Conservation (phyloP, 2,329 filamentous ascomycete species). For the Aspergillus brasiliensis region DNA sequence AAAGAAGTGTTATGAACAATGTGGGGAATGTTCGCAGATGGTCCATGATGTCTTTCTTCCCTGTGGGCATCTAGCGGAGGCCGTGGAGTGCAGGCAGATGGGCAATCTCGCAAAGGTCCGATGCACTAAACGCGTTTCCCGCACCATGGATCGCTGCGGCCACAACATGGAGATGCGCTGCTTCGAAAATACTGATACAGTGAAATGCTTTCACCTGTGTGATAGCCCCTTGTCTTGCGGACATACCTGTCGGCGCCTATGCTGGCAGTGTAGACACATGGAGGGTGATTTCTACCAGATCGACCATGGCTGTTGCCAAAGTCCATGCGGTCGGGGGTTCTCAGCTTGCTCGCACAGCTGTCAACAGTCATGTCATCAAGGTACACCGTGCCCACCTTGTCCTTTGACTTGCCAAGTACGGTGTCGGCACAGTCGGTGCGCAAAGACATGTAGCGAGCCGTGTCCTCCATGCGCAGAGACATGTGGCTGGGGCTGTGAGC, state of each 20-base stretch:
- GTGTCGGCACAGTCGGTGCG: slow-evolving; percentile 14
- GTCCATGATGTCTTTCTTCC: slow-evolving; percentile 4
- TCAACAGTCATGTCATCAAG: not conserved
- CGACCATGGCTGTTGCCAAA: slow-evolving; percentile 7
- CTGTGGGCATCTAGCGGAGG: slow-evolving; percentile 10
- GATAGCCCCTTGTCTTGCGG: slow-evolving; percentile 1
- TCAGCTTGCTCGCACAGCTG: slow-evolving; percentile 9
- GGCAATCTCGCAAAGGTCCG: not conserved
- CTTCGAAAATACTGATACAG: not conserved
- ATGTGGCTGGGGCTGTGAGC: slow-evolving; percentile 18
- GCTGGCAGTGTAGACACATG: slow-evolving; percentile 1
- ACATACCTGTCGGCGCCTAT: slow-evolving; percentile 5
- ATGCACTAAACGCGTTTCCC: not conserved
- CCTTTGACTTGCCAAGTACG: slow-evolving; percentile 12
- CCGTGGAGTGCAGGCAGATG: slow-evolving; percentile 5
- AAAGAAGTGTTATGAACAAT: slow-evolving; percentile 13
- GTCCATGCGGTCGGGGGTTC: not conserved
- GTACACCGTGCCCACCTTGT: slow-evolving; percentile 3
- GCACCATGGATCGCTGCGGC: not conserved
- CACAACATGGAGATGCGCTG: slow-evolving; percentile 3
- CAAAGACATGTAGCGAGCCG: slow-evolving; percentile 16
- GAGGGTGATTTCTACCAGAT: not conserved
- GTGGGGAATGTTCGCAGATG: slow-evolving; percentile 5
- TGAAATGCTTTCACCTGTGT: slow-evolving; percentile 6
- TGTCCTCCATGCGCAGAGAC: slow-evolving; percentile 20